Base-by-base conservation (phyloP, 169 alveolate genomes). In the Besnoitia besnoiti region DNA sequence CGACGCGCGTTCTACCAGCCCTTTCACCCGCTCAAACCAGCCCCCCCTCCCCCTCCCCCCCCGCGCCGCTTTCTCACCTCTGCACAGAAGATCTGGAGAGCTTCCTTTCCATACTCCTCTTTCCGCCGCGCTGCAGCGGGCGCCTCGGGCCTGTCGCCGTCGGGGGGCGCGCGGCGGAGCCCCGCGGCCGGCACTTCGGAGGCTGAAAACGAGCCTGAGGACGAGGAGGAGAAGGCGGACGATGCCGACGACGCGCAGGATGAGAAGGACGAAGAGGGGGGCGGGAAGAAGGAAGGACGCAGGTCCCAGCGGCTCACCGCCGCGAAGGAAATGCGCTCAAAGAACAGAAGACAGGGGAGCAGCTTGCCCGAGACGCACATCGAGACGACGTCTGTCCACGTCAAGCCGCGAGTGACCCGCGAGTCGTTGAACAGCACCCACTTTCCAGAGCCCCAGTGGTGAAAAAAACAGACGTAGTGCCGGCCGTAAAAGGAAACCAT, bases 361-460 rank as follows among this genome's bases (percentile, higher is more conserved):
- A 82, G 75, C 73, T 82, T 47, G n/a, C 90, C 90, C n/a, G 49
- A 37, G 44, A 82, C 90, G 73, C 90, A 82, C 77, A 47, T 47
- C 42, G 40, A 37, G 67, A 82, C 44, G 47, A 82, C 90, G 47
- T 12, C 62, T 35, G 24, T 82, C 90, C 90, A 82, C 75, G 44
- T 47, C 75, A 82, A 82, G 21, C 79, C 76, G 39, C 67, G 50
- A 37, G 14, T 51, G 14, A 61, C 90, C 27, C 79, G 79, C 39
- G 92, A 73, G n/a, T 89, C 92, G 27, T 89, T 67, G 85, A 89
- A 89, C 24, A 73, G 79, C 44, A 67, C 92, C 92, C 92, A 89
- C 89, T 73, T 67, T 47, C n/a, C 59, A 61, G 47, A 37, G 39
- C 47, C 92, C 92, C 92, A 89, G 55, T 55, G 47, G 88, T 59